phyloP scores from a whole-genome alignment of 805 yeast species.

The Candida broadrunensis region DNA sequence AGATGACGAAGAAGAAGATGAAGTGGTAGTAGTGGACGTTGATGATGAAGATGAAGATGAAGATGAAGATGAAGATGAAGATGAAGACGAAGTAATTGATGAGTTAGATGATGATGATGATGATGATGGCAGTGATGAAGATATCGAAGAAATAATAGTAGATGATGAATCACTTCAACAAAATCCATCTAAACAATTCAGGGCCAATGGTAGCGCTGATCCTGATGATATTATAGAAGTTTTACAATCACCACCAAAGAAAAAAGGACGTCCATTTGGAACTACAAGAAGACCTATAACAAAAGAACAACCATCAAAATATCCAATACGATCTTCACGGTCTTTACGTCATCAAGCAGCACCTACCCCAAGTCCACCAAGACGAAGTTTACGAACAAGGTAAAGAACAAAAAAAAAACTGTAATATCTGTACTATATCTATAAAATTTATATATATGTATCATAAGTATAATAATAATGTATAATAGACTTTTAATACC shows the following conservation, averaged over 20 bases:
- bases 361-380: neutral
- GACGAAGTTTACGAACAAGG: neutral
- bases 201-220: neutral
- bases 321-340: neutral
- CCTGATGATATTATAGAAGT: neutral
- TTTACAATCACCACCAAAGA: neutral
- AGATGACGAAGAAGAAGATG: slow-evolving; percentile 11
- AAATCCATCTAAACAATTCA: too few relatives aligned
- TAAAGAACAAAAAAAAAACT: neutral
- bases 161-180: too few relatives aligned
- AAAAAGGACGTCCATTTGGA: slow-evolving; percentile 11
- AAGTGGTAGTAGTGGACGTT: slow-evolving; percentile 9
- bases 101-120: slow-evolving; percentile 4
- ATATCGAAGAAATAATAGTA: neutral
- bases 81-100: slow-evolving; percentile 1
- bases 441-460: neutral
- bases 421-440: neutral
- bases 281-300: slow-evolving; percentile 6
- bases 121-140: neutral
- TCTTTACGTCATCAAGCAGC: neutral
- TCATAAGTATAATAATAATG: slow-evolving; percentile 1
- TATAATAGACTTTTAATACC: slow-evolving; percentile 6
- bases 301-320: neutral
- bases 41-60: slow-evolving; percentile 6
- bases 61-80: slow-evolving; percentile 2